Percentiles rank a stretch among this genome's conserved stretches.
Evolutionary conservation across 805 yeast genomes (phyloP).

Genomic region (Barnettozyma californica): DNA sequence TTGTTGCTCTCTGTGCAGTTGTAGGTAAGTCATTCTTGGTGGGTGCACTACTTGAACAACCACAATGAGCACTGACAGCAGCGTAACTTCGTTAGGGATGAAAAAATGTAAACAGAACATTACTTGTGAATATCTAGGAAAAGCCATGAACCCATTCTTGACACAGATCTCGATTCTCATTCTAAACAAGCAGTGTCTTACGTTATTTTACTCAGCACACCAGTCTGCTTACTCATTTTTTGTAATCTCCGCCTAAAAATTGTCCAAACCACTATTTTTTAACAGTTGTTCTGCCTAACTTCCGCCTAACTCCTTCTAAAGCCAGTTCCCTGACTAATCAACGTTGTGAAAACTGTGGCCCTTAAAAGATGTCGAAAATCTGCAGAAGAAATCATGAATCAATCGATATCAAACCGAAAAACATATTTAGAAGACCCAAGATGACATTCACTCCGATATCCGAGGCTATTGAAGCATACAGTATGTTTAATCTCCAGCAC

Average conservation of each 20-base stretch:
- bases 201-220: not conserved
- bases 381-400: not conserved
- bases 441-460: constrained; percentile 47
- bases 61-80: too few species aligned
- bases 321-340: not conserved
- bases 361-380: not conserved
- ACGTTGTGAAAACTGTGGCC: constrained; percentile 5
- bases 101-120: too few species aligned
- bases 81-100: too few species aligned
- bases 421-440: not conserved
- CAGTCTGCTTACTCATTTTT: not conserved
- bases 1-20: not conserved
- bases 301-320: not conserved
- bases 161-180: too few species aligned
- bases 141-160: too few species aligned
- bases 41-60: not conserved
- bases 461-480: constrained; percentile 68
- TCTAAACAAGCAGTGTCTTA: too few species aligned
- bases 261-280: not conserved
- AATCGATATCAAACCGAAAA: not conserved
- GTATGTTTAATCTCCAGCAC: constrained; percentile 26
- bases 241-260: not conserved
- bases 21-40: not conserved
- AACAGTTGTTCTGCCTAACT: not conserved
- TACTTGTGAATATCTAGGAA: too few species aligned